Evolutionary conservation across 2,329 filamentous ascomycete genomes (phyloP), one percentile per base, ranked within the genome.

Genomic region (Chaetomiaceae sp.): DNA sequence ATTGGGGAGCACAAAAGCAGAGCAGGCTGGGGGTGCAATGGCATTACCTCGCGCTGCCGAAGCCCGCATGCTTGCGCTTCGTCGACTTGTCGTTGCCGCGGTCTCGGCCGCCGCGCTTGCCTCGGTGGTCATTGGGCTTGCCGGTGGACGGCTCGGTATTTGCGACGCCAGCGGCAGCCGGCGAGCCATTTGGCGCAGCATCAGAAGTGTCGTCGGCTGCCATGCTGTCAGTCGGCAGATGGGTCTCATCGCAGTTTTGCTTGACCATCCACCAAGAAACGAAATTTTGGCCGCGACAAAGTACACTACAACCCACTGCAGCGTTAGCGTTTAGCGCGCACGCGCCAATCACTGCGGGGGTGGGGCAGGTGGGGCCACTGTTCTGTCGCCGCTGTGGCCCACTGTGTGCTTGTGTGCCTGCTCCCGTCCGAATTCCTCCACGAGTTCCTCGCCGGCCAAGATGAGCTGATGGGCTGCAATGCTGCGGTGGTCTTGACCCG

Each of bases 31-130:
- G 7, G 14, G 34, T 2, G 18, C 19, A 27, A 5, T 11, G 34
- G 48, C 52, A 12, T n/a, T 53, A 57, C 55, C 53, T 56, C 22
- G 40, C 49, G 42, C 50, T 53, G 11, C 51, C 52, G 17, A 51
- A 53, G 17, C 55, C 54, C 6, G 42, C 18, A 2, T 49, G 47
- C 37, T 56, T 55, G 33, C 49, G 48, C 43, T 54, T 52, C 32
- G 45, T 48, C 20, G 42, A 38, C 42, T 53, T 54, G 38, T 51
- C 51, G 45, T 55, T 49, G 3, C 52, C 53, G 3, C 53, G 52
- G n/a, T 45, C 48, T 37, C 49, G 32, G 35, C 49, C 48, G 15
- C 52, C 51, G 4, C 51, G 45, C n/a, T 49, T 48, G 26, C 45
- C 45, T 3, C 42, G 38, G 37, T 52, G 30, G 40, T 45, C 40